Percentiles rank a stretch among this genome's conserved stretches.
These are phyloP conservation scores for Sugiyamaella pinicola DNA, from an alignment of 1,139 yeast genomes.

Conservation along the genomic window DNA sequence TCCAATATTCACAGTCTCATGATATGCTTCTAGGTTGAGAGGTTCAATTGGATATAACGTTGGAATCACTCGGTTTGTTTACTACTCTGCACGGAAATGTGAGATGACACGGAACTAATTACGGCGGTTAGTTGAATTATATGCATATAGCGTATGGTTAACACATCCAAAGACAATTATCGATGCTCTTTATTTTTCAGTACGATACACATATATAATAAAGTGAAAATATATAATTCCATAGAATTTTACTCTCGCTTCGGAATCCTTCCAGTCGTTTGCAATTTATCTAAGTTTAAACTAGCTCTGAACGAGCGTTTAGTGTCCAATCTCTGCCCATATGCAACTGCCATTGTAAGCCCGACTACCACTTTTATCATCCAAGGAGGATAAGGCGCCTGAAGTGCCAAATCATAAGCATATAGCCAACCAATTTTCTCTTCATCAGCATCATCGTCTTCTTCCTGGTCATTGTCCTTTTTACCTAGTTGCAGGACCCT, in stretches of 20 bases:
- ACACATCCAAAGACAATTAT: no score
- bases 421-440: slow-evolving; percentile 36
- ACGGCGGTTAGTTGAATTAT: no score
- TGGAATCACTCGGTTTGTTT: no score
- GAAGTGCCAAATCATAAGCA: slow-evolving; percentile 27
- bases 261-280: background rate
- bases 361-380: slow-evolving; percentile 30
- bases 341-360: slow-evolving; percentile 27
- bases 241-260: background rate
- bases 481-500: slow-evolving; percentile 23
- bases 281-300: slow-evolving; percentile 8
- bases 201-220: no score
- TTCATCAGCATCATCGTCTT: slow-evolving; percentile 31
- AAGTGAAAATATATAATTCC: no score
- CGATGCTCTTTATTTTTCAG: no score
- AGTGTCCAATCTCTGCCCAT: slow-evolving; percentile 24
- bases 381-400: slow-evolving; percentile 20
- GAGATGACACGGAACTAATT: no score
- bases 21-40: no score
- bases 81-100: no score
- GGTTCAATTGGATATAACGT: no score
- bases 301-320: slow-evolving; percentile 15
- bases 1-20: background rate
- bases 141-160: no score
- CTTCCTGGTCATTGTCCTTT: slow-evolving; percentile 19